phyloP scores from a whole-genome alignment of 2,329 filamentous ascomycete species.

The Colletotrichum karsti region DNA sequence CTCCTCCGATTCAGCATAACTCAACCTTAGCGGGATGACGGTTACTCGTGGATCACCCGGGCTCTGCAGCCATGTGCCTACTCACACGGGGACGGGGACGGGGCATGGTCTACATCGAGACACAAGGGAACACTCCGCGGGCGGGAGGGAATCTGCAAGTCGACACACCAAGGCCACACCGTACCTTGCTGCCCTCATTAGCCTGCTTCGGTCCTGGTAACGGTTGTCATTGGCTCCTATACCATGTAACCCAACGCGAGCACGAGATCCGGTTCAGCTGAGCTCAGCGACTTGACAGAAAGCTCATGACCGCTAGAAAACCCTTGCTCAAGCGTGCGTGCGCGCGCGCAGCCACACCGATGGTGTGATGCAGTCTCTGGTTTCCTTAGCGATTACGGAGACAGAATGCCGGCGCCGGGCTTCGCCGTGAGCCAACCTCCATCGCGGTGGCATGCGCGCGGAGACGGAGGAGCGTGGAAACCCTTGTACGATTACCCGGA shows the following conservation, averaged over 20 bases:
- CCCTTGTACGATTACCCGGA: background rate
- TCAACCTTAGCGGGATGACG: background rate
- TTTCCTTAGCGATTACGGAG: background rate
- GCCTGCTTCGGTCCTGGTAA: conserved; percentile 8
- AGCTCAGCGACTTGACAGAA: background rate
- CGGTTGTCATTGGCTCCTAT: background rate
- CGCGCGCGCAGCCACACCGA: background rate
- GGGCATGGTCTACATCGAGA: background rate
- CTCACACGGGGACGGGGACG: background rate
- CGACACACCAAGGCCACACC: conserved; percentile 8
- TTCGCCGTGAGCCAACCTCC: background rate
- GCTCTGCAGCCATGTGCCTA: background rate
- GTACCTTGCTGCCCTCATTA: background rate
- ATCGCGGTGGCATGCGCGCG: background rate
- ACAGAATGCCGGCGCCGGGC: background rate
- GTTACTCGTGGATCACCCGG: conserved; percentile 12
- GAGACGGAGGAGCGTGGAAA: background rate
- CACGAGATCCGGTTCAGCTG: background rate
- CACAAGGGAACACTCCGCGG: conserved; percentile 1
- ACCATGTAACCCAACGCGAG: background rate
- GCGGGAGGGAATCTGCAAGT: conserved; percentile 19
- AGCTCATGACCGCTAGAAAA: background rate
- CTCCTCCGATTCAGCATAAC: conserved; percentile 16
- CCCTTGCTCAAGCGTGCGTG: background rate
- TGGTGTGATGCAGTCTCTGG: background rate